phyloP scores from a whole-genome alignment of 768 basidiomycete species.

The Tylopilus subfusipes region DNA sequence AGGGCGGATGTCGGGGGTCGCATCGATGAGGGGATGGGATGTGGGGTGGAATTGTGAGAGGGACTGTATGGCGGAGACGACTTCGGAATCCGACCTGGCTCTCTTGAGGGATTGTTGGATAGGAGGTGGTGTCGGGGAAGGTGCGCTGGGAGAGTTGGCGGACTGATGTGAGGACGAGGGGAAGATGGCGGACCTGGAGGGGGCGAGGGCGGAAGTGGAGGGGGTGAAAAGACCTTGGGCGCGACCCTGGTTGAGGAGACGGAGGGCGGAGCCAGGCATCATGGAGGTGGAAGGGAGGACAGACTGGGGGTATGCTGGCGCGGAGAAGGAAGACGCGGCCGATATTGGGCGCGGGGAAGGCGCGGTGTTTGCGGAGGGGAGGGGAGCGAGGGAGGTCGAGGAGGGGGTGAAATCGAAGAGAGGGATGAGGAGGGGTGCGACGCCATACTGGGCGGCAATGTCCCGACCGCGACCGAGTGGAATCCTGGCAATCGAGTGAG shows the following conservation, averaged over 20 bases:
- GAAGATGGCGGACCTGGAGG: slow-evolving; percentile 45
- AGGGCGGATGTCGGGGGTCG: slow-evolving; percentile 44
- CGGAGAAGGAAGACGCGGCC: slow-evolving; percentile 64
- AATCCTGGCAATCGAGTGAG: slow-evolving; percentile 58
- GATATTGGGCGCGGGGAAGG: slow-evolving; percentile 64
- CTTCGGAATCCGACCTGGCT: slow-evolving; percentile 66
- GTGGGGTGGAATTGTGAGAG: slow-evolving; percentile 14
- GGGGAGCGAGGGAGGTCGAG: slow-evolving; percentile 62
- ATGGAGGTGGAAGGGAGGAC: slow-evolving; percentile 76
- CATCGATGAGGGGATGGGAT: slow-evolving; percentile 29
- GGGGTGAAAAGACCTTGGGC: slow-evolving; percentile 86
- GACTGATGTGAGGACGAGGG: slow-evolving; percentile 51
- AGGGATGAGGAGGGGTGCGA: slow-evolving; percentile 80
- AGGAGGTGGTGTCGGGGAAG: slow-evolving; percentile 53
- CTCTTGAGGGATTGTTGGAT: slow-evolving; percentile 50
- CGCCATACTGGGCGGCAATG: slow-evolving; percentile 88
- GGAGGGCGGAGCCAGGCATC: slow-evolving; percentile 82
- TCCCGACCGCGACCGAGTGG: slow-evolving; percentile 93
- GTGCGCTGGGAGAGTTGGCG: slow-evolving; percentile 47
- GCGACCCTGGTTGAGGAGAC: slow-evolving; percentile 79
- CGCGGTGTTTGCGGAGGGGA: slow-evolving; percentile 49
- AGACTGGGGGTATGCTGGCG: slow-evolving; percentile 49
- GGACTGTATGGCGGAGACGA: slow-evolving; percentile 24
- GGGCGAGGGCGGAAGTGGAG: slow-evolving; percentile 60
- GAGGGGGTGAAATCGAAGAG: slow-evolving; percentile 91